phyloP scores from a whole-genome alignment of 352 stramenopile genomes.

The Pseudoperonospora humuli region DNA sequence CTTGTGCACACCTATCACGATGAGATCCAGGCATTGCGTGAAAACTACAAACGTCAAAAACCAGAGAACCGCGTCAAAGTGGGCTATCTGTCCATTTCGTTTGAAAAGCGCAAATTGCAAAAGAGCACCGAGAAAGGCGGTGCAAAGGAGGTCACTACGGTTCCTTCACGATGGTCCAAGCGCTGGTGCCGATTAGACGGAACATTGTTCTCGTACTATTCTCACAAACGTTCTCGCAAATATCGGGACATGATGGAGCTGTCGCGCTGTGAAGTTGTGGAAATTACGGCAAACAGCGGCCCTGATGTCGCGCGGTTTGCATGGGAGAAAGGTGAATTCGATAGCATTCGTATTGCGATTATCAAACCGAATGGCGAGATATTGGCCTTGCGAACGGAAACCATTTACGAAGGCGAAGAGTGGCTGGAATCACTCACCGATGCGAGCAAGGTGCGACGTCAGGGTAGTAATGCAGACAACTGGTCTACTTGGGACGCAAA shows the following conservation, averaged over 20 bases:
- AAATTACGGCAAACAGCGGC: conserved; percentile 50
- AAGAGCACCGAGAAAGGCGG: conserved; percentile 32
- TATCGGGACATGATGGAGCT: conserved; percentile 70
- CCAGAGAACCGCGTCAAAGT: conserved; percentile 77
- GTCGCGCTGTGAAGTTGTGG: conserved; percentile 53
- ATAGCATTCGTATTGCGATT: conserved; percentile 69
- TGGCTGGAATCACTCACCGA: conserved; percentile 74
- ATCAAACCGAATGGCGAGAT: conserved; percentile 61
- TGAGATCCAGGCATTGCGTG: conserved; percentile 68
- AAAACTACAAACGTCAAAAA: conserved; percentile 79
- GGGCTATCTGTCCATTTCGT: conserved; percentile 66
- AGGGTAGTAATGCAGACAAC: conserved; percentile 11
- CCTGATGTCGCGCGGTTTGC: conserved; percentile 49
- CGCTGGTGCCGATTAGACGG: conserved; percentile 77
- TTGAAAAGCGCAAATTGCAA: conserved; percentile 63
- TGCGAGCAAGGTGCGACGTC: conserved; percentile 43
- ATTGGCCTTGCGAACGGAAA: conserved; percentile 60
- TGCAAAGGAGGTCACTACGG: conserved; percentile 45
- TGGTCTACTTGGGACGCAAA: conserved; percentile 31
- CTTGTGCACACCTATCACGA: conserved; percentile 80
- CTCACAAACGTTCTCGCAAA: conserved; percentile 68
- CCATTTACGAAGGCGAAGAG: conserved; percentile 74
- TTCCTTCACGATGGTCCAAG: conserved; percentile 72
- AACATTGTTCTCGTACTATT: conserved; percentile 72
- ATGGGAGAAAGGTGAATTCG: conserved; percentile 33